phyloP scores from a whole-genome alignment of 1,284 basidiomycete species.

The Cryptococcus floricola region DNA sequence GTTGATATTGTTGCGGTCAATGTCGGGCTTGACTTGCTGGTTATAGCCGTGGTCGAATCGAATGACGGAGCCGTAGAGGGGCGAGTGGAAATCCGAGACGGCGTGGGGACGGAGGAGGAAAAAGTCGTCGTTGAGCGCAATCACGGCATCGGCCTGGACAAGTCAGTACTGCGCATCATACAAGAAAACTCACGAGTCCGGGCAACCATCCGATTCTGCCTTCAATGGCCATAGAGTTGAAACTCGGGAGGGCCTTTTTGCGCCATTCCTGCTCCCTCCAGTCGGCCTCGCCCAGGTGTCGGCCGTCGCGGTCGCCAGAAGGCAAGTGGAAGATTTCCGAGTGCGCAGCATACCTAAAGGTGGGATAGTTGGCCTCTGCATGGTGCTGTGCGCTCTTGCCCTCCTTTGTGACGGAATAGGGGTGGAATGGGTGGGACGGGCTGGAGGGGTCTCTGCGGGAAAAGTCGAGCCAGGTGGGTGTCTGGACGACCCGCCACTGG shows the following conservation, averaged over 20 bases:
- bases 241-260: conserved; percentile 39
- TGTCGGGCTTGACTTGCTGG: conserved; percentile 35
- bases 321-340: conserved; percentile 45
- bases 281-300: conserved; percentile 22
- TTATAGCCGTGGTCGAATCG: conserved; percentile 38
- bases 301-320: conserved; percentile 17
- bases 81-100: conserved; percentile 43
- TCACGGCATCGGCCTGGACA: conserved; percentile 27
- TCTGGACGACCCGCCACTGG: conserved; percentile 39
- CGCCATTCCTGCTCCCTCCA: conserved; percentile 36
- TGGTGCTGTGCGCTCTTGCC: conserved; percentile 5
- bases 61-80: conserved; percentile 43
- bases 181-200: conserved; percentile 24
- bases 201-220: conserved; percentile 41
- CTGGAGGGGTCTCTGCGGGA: conserved; percentile 27
- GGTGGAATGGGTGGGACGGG: conserved; percentile 32
- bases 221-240: conserved; percentile 48
- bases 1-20: conserved; percentile 31
- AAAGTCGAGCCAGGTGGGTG: conserved; percentile 43
- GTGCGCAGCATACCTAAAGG: conserved; percentile 36
- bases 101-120: conserved; percentile 39
- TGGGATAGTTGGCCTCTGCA: conserved; percentile 21
- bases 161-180: not conserved
- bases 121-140: conserved; percentile 45
- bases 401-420: conserved; percentile 10